Evolutionary conservation across 2,329 filamentous ascomycete species (phyloP), one percentile per base, ranked within the genome.

Genomic region (Colletotrichum sp.): DNA sequence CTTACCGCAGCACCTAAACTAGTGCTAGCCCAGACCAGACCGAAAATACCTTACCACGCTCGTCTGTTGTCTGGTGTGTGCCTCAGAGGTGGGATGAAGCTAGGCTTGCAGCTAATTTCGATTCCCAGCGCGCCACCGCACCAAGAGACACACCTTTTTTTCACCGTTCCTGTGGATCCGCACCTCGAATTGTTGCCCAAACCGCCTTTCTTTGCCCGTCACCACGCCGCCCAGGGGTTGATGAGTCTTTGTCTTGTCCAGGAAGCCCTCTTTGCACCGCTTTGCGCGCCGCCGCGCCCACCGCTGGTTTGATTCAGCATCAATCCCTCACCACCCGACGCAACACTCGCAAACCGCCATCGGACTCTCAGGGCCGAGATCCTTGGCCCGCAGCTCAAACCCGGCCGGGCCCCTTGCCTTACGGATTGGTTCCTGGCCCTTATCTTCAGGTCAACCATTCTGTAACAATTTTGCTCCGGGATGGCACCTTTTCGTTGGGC

Each of bases 21-120:
- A 65, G 21, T 49, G 49, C 66, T 66, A 55, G 24, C 28, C 49
- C 57, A 66, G 10, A 32, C 36, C 57, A 44, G 28, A 59, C 63
- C 69, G 71, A 28, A 49, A 64, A 71, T 34, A 74, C 36, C 16
- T 18, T 39, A 39, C 52, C 36, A 44, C n/a, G 30, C 69, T 63
- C 72, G 69, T 75, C 72, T 72, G 63, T 39, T 39, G 62, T 39
- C 30, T 64, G 62, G 21, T 64, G 34, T 75, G 69, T 75, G 69
- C 72, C 65, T 72, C 63, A 72, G 52, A 64, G 62, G 63, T 72
- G 69, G 63, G 73, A 76, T 55, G 69, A 76, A 68, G 73, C 69
- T 76, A 76, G 69, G 16, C 55, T 67, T 59, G 69, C 73, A 44
- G 57, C 69, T 76, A 72, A 68, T 76, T 73, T 73, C 57, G 71